These are phyloP conservation scores for Alliaria petiolata DNA, from an alignment of 345 rosid genomes.

Conservation along the genomic window DNA sequence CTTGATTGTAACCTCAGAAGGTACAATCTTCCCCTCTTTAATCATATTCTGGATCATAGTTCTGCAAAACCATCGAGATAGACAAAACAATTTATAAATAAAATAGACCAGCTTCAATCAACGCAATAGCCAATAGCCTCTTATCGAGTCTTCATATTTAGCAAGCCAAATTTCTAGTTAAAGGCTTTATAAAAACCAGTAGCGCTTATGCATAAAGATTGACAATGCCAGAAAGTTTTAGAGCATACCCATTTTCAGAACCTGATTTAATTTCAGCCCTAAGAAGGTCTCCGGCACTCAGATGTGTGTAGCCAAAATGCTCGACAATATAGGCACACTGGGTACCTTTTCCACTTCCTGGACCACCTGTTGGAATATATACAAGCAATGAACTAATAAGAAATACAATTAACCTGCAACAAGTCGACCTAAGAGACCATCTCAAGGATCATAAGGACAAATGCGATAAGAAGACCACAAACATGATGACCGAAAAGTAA, in stretches of 20 bases:
- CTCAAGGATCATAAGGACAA: background rate
- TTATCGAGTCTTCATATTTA: background rate
- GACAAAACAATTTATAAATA: background rate
- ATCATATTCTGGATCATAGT: conserved; percentile 61
- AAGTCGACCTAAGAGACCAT: background rate
- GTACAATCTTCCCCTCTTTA: conserved; percentile 58
- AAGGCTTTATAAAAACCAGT: background rate
- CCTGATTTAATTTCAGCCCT: conserved; percentile 74
- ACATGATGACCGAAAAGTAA: background rate
- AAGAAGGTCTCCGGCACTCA: conserved; percentile 90
- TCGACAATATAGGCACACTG: conserved; percentile 72
- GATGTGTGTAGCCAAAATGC: conserved; percentile 71
- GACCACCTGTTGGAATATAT: conserved; percentile 67
- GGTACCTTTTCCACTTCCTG: conserved; percentile 92
- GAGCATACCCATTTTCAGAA: conserved; percentile 77
- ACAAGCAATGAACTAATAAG: background rate
- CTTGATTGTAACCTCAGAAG: conserved; percentile 85
- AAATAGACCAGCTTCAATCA: background rate
- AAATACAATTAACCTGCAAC: background rate
- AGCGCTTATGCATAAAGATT: background rate
- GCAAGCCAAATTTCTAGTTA: background rate
- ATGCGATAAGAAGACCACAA: background rate
- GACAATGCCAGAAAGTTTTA: background rate
- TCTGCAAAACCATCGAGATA: conserved; percentile 23
- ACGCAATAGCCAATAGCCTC: background rate